phyloP scores from a whole-genome alignment of 768 basidiomycete species.

The Paxillus ammoniavirescens region DNA sequence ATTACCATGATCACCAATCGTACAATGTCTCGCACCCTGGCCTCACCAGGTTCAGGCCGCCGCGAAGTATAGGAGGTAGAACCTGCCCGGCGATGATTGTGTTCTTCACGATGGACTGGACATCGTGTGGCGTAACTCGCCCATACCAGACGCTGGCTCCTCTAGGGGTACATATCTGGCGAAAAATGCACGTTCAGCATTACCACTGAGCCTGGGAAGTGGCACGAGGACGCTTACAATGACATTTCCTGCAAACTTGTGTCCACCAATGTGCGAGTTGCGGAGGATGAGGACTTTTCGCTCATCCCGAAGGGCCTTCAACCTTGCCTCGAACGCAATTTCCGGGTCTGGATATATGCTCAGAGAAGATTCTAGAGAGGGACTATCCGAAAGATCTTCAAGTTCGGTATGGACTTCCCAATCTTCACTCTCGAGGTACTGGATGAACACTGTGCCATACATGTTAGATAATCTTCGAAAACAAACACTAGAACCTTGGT shows the following conservation, averaged over 20 bases:
- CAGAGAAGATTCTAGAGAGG: conserved; percentile 25
- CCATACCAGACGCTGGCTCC: conserved; percentile 93
- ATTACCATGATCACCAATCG: conserved; percentile 55
- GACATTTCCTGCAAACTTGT: conserved; percentile 89
- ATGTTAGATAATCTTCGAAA: conserved; percentile 3
- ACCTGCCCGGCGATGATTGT: conserved; percentile 86
- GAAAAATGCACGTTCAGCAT: not conserved
- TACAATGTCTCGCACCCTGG: conserved; percentile 67
- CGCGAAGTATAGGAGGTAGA: conserved; percentile 81
- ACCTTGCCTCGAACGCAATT: conserved; percentile 45
- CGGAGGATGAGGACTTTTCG: conserved; percentile 80
- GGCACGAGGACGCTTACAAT: conserved; percentile 56
- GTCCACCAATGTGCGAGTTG: conserved; percentile 91
- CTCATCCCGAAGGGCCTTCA: conserved; percentile 47
- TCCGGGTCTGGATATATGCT: conserved; percentile 42
- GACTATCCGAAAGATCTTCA: conserved; percentile 48
- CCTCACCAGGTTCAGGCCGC: conserved; percentile 74
- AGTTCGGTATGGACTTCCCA: conserved; percentile 78
- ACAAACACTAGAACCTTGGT: conserved; percentile 23
- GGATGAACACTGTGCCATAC: conserved; percentile 50
- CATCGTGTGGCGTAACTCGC: conserved; percentile 87
- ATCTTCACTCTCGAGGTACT: conserved; percentile 60
- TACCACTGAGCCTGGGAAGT: not conserved
- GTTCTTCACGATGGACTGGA: conserved; percentile 79
- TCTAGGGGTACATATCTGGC: conserved; percentile 80